These are phyloP conservation scores for Butyriboletus loyo DNA, from an alignment of 768 basidiomycete genomes.

Conservation along the genomic window DNA sequence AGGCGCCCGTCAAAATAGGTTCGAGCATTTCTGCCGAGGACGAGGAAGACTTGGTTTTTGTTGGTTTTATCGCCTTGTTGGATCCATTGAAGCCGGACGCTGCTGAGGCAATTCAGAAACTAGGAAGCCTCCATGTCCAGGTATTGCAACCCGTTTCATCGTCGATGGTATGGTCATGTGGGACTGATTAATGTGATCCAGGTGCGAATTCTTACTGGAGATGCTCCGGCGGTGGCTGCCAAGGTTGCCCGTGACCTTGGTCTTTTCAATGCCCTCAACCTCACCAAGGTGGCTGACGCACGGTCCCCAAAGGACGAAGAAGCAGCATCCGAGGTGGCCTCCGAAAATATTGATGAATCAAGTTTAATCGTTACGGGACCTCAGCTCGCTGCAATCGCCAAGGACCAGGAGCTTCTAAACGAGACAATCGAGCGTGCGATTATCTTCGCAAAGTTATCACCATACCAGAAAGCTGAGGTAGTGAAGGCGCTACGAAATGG, in stretches of 20 bases:
- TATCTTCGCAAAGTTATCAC: conserved; percentile 32
- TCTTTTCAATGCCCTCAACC: conserved; percentile 24
- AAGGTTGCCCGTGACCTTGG: conserved; percentile 39
- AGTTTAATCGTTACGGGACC: conserved; percentile 28
- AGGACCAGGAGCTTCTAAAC: conserved; percentile 22
- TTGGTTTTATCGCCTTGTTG: conserved; percentile 29
- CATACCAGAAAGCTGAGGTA: conserved; percentile 33
- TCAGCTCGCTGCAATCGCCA: conserved; percentile 27
- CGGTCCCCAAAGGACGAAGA: conserved; percentile 26
- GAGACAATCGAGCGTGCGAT: conserved; percentile 31
- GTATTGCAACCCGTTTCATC: conserved; percentile 10
- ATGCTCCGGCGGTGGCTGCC: conserved; percentile 34
- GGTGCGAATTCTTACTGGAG: conserved; percentile 37
- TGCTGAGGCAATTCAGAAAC: conserved; percentile 28
- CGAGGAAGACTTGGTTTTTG: conserved; percentile 29
- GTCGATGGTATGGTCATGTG: not conserved
- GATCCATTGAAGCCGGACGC: conserved; percentile 33
- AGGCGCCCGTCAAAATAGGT: conserved; percentile 13
- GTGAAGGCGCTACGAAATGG: conserved; percentile 30
- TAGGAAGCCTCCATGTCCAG: conserved; percentile 30
- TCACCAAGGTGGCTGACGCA: not conserved
- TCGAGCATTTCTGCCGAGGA: conserved; percentile 19
- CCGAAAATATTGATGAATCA: conserved; percentile 16
- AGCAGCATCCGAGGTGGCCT: conserved; percentile 8
- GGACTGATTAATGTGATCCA: conserved; percentile 7